Conservation (phyloP, 441 rosid species). For the Corymbia citriodora region DNA sequence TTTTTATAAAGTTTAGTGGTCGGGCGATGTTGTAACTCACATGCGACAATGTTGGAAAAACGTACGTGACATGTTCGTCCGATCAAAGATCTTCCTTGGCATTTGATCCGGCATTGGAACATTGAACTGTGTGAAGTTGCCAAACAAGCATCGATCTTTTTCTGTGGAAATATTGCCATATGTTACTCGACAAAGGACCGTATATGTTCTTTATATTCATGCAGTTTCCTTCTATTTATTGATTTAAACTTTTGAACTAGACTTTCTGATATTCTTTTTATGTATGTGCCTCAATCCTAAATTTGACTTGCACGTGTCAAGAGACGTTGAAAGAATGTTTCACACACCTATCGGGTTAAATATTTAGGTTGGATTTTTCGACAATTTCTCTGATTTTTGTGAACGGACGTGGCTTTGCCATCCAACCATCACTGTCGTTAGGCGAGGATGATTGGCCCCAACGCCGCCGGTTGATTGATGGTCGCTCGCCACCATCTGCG, state of each 20-base stretch:
- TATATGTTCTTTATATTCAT: neutral
- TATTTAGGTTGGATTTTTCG: fast-evolving
- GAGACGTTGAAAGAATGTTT: neutral
- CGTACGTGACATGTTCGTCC: neutral
- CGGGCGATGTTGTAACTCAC: neutral
- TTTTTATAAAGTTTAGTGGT: neutral
- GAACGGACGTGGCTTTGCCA: neutral
- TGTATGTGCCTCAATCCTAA: fast-evolving
- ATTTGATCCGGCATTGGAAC: neutral
- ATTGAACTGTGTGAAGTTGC: neutral
- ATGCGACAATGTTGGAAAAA: neutral
- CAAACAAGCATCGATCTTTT: fast-evolving
- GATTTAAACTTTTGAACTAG: fast-evolving
- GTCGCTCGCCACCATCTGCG: neutral
- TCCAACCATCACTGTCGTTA: neutral
- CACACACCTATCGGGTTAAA: fast-evolving
- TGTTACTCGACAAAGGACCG: fast-evolving
- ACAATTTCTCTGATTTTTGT: fast-evolving
- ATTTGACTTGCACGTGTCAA: fast-evolving
- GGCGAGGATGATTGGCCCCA: neutral
- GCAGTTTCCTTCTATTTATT: fast-evolving
- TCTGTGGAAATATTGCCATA: neutral
- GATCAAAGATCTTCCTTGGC: fast-evolving
- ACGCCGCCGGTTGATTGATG: neutral
- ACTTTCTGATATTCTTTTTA: fast-evolving